A percentile compares a stretch with the other conserved stretches of the same genome.
Conservation (phyloP, 2,329 filamentous ascomycete species). For the Aureobasidium sp. region DNA sequence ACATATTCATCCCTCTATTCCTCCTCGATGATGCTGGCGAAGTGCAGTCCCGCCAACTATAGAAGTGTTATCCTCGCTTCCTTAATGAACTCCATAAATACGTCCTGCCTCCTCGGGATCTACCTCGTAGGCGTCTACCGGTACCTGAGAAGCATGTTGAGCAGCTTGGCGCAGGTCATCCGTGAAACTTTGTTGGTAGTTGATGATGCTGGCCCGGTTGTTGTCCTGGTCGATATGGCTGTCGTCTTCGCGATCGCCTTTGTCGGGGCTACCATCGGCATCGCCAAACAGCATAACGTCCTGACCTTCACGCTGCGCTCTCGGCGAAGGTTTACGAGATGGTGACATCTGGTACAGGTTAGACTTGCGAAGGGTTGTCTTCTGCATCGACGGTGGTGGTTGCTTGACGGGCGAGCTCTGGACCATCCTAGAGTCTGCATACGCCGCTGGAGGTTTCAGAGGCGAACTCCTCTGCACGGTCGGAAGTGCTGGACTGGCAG, state of each 20-base stretch:
- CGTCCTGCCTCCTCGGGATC: too few relatives aligned
- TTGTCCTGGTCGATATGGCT: neutral
- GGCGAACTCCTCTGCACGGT: neutral
- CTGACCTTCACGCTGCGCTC: neutral
- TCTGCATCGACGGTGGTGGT: neutral
- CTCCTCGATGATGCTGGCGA: neutral
- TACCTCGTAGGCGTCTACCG: too few relatives aligned
- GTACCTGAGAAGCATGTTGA: neutral
- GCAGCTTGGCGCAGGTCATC: neutral
- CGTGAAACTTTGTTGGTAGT: neutral
- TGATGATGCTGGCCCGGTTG: neutral
- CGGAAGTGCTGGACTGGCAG: neutral
- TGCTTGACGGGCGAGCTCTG: conserved; percentile 17
- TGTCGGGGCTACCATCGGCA: neutral
- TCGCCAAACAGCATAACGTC: conserved; percentile 25
- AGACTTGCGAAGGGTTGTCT: neutral
- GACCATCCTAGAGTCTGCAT: conserved; percentile 10
- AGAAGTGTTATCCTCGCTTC: neutral
- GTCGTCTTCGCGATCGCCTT: neutral
- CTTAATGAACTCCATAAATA: too few relatives aligned
- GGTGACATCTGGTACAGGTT: neutral
- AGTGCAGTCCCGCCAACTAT: neutral
- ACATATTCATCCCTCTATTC: too few relatives aligned
- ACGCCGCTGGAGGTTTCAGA: neutral
- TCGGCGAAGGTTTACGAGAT: neutral